Percentiles rank a stretch among this genome's conserved stretches.
Conservation (phyloP, 768 basidiomycete species). For the Phlebiopsis gigantea region DNA sequence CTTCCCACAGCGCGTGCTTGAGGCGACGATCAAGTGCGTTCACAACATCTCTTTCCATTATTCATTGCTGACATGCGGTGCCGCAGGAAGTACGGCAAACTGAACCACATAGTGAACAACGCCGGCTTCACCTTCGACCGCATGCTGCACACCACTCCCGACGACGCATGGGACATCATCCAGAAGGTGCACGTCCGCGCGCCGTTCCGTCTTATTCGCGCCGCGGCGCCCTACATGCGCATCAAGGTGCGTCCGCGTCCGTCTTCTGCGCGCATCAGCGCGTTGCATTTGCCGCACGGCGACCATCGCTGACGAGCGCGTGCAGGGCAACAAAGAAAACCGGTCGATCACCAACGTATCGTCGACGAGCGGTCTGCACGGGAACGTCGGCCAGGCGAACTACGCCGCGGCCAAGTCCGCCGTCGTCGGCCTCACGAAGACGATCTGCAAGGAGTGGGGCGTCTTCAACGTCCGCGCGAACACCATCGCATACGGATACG, state of each 20-base stretch:
- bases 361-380: conserved; percentile 78
- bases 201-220: conserved; percentile 79
- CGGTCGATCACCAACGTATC: conserved; percentile 80
- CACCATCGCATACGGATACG: conserved; percentile 71
- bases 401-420: conserved; percentile 79
- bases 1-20: conserved; percentile 73
- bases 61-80: background rate
- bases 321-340: conserved; percentile 51
- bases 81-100: conserved; percentile 71
- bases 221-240: conserved; percentile 82
- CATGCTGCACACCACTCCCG: conserved; percentile 84
- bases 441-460: conserved; percentile 87
- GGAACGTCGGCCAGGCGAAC: conserved; percentile 83
- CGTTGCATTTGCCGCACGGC: background rate
- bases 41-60: background rate
- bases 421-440: conserved; percentile 77
- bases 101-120: conserved; percentile 86
- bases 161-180: conserved; percentile 78
- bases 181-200: conserved; percentile 82
- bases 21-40: conserved; percentile 68
- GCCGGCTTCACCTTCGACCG: conserved; percentile 80
- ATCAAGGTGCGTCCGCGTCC: conserved; percentile 44
- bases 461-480: conserved; percentile 77
- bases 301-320: background rate
- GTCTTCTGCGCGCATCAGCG: too few species aligned